Conservation (phyloP, 129 eudicot genomes). For the Solidago caesia region DNA sequence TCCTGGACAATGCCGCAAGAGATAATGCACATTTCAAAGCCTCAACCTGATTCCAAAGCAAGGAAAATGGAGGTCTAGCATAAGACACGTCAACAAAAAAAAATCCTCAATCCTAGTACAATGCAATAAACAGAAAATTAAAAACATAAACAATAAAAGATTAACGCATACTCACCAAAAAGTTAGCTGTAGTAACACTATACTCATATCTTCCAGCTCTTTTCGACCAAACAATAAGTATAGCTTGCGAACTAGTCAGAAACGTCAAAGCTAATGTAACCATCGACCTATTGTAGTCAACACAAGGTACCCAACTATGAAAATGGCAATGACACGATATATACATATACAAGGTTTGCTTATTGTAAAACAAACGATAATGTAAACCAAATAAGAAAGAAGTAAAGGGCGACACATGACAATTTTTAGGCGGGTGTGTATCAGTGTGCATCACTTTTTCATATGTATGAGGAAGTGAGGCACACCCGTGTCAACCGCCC, state of each 20-base stretch:
- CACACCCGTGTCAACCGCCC: no score
- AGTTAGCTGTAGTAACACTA: constrained; percentile 97
- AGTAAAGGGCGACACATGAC: no score
- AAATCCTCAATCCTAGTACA: constrained; percentile 3
- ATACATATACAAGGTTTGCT: no score
- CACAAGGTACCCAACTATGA: neutral
- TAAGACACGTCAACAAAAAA: neutral
- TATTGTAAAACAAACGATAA: no score
- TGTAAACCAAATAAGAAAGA: no score
- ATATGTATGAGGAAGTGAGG: no score
- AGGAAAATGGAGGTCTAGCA: constrained; percentile 9
- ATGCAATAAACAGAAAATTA: neutral
- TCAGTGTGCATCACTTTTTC: no score
- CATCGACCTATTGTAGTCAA: constrained; percentile 40
- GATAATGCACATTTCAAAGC: constrained; percentile 90
- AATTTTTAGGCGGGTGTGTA: no score
- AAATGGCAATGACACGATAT: constrained; percentile 15
- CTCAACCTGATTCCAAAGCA: constrained; percentile 66
- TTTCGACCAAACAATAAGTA: constrained; percentile 96
- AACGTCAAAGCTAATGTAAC: constrained; percentile 86
- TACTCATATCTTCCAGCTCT: constrained; percentile 97
- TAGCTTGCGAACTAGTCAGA: constrained; percentile 97
- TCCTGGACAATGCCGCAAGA: constrained; percentile 74
- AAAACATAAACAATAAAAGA: constrained; percentile 4
- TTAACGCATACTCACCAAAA: constrained; percentile 57